These are phyloP conservation scores for Pelargonium citronellum DNA, from an alignment of 441 rosid genomes.

Conservation along the genomic window DNA sequence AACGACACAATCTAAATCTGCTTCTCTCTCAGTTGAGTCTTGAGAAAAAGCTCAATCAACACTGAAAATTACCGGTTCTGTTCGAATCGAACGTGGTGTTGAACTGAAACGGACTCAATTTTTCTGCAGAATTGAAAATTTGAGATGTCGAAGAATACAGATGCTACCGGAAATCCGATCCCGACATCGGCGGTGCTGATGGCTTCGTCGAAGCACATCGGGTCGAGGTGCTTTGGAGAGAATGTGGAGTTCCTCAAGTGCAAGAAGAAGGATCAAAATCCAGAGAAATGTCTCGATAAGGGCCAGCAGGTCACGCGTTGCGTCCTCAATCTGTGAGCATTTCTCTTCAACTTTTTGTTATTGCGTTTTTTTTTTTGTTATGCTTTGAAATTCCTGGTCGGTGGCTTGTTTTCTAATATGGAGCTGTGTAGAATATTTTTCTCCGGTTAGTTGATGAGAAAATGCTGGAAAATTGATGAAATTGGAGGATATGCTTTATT, in stretches of 20 bases:
- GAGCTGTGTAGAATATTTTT: not conserved
- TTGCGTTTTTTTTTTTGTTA: not conserved
- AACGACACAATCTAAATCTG: too few relatives aligned
- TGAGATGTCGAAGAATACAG: constrained; percentile 68
- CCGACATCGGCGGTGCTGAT: constrained; percentile 86
- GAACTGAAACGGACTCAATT: not conserved
- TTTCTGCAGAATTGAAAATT: constrained; percentile 4
- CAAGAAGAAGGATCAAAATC: constrained; percentile 92
- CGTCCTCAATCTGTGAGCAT: constrained; percentile 72
- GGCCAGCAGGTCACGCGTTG: constrained; percentile 94
- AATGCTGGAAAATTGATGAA: not conserved
- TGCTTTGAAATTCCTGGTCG: not conserved
- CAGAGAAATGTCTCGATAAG: constrained; percentile 92
- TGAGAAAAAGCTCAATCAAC: too few relatives aligned
- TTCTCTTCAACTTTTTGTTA: not conserved
- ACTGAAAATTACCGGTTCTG: too few relatives aligned
- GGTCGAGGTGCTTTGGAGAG: constrained; percentile 52
- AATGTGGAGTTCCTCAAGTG: constrained; percentile 87
- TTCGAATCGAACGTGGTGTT: too few relatives aligned
- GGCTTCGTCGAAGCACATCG: constrained; percentile 83
- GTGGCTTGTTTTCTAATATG: not conserved
- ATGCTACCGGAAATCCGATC: constrained; percentile 73
- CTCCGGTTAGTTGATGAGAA: not conserved
- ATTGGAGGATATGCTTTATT: not conserved
- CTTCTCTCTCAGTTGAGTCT: too few relatives aligned